Evolutionary conservation across 2,329 filamentous ascomycete species (phyloP).

Genomic region (Penicillium verrucosum): DNA sequence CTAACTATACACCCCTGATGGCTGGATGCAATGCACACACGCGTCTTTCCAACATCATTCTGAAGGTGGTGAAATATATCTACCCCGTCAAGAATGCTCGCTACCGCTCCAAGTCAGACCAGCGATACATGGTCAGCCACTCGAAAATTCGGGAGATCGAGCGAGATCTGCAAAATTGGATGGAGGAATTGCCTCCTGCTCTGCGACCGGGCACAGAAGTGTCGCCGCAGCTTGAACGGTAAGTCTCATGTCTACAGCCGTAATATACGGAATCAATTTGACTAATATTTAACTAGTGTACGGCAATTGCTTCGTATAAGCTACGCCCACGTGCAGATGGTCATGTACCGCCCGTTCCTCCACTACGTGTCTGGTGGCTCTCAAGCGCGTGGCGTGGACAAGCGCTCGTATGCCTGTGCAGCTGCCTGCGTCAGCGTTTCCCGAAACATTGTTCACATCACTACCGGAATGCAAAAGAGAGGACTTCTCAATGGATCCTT

Average conservation of each 20-base stretch:
- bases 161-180: constrained; percentile 60
- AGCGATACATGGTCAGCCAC: constrained; percentile 62
- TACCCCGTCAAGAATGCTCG: constrained; percentile 58
- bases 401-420: constrained; percentile 63
- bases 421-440: constrained; percentile 65
- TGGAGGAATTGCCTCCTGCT: constrained; percentile 66
- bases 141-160: constrained; percentile 64
- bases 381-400: constrained; percentile 53
- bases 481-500: constrained; percentile 61
- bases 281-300: constrained; percentile 27
- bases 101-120: constrained; percentile 45
- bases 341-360: constrained; percentile 64
- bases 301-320: constrained; percentile 61
- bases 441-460: constrained; percentile 65
- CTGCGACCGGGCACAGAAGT: constrained; percentile 78
- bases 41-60: constrained; percentile 54
- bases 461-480: constrained; percentile 61
- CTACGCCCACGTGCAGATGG: constrained; percentile 62
- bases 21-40: constrained; percentile 61
- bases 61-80: constrained; percentile 62
- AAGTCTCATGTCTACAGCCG: constrained; percentile 34
- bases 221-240: constrained; percentile 71
- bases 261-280: neutral
- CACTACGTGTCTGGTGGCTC: constrained; percentile 59
- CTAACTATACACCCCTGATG: constrained; percentile 55